Evolutionary conservation across 139 green algal genomes (phyloP), one percentile per base, ranked within the genome.

Genomic region (Ettlia oleoabundans): DNA sequence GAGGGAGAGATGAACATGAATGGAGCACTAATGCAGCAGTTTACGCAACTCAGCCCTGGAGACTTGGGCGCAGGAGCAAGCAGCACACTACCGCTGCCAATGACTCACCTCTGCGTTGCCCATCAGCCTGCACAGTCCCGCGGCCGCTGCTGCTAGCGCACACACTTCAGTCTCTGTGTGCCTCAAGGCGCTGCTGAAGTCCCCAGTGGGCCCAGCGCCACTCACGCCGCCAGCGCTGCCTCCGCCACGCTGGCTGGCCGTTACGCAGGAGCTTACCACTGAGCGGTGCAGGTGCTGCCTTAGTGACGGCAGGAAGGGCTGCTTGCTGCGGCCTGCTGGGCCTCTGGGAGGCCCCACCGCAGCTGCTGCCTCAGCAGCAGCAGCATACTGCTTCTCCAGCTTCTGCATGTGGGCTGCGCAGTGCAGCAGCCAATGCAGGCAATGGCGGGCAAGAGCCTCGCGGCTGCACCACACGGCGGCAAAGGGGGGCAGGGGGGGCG

Each of bases 81-180:
- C 26, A 72, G 8, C 64, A 10, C 13, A 22, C 5, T 43, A n/a
- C n/a, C n/a, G 71, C 42, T 35, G 61, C 13, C 41, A 30, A 6
- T 5, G 30, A 30, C 43, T 0, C 26, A 87, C 83, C 70, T 82
- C 15, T 2, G 35, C 43, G n/a, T 79, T 33, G 32, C 78, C 83
- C 0, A 4, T 30, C 7, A 81, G 7, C 32, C 78, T 33, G 47
- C 62, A 78, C 15, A 87, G 38, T 13, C 62, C 43, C 1, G 83
- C 70, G 22, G 70, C 51, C 13, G 61, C 70, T 4, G 78, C 83
- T 10, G 78, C 72, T n/a, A 81, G 58, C 4, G 70, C 65, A 32
- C 78, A 87, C 10, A 66, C n/a, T 61, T 87, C 83, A 26, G 83
- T 77, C 43, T 87, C 69, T 3, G 69, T 84, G 75, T 75, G 71